These are phyloP conservation scores for Penicillium sp. DNA, from an alignment of 2,329 filamentous ascomycete genomes.

Conservation along the genomic window DNA sequence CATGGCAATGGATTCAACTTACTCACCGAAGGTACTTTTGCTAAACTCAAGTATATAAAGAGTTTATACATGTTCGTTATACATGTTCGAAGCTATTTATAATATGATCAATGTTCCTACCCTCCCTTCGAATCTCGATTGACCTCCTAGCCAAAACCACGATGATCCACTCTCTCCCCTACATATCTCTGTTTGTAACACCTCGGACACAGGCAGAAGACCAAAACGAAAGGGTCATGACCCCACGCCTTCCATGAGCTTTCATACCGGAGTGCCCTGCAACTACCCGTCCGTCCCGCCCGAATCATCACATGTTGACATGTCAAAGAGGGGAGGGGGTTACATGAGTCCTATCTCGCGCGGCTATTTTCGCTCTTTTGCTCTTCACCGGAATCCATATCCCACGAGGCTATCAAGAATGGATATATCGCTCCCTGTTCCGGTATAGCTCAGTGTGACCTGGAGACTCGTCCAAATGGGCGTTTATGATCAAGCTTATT, in stretches of 20 bases:
- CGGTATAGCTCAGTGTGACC: constrained; percentile 5
- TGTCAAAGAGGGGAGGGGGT: constrained; percentile 1
- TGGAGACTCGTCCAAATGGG: neutral
- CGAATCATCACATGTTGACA: constrained; percentile 14
- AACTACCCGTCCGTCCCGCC: constrained; percentile 18
- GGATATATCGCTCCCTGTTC: neutral
- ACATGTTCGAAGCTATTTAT: too few species aligned
- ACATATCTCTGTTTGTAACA: constrained; percentile 11
- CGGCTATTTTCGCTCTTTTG: neutral
- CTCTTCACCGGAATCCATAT: neutral
- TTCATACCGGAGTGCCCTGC: constrained; percentile 13
- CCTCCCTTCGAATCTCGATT: neutral
- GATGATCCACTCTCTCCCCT: constrained; percentile 6
- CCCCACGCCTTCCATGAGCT: constrained; percentile 13
- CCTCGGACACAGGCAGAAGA: constrained; percentile 13
- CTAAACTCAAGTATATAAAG: too few species aligned
- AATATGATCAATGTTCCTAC: neutral
- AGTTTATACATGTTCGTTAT: too few species aligned
- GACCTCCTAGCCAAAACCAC: neutral
- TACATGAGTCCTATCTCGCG: constrained; percentile 9
- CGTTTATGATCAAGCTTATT: constrained; percentile 1
- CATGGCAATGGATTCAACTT: neutral
- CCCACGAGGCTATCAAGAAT: neutral
- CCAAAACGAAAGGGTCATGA: neutral
- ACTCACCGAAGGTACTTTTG: neutral